Percentiles rank a stretch among this genome's conserved stretches.
These are phyloP conservation scores for Microcyclospora tardicrescens DNA, from an alignment of 2,329 filamentous ascomycete genomes.

Conservation along the genomic window DNA sequence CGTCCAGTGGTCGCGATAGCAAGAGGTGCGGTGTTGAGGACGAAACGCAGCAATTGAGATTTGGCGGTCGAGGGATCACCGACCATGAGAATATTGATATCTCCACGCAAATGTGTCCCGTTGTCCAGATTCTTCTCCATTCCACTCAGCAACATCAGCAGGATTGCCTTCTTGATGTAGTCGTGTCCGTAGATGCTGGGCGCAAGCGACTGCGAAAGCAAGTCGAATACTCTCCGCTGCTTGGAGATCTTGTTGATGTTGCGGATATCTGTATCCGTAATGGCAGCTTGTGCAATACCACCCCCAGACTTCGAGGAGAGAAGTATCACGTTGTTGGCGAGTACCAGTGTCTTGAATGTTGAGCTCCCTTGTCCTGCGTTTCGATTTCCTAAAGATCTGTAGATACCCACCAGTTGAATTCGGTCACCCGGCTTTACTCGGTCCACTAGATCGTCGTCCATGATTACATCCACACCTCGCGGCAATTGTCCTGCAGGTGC, in stretches of 20 bases:
- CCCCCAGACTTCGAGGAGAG: constrained; percentile 93
- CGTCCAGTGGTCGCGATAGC: constrained; percentile 95
- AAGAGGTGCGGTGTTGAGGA: constrained; percentile 88
- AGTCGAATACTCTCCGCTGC: constrained; percentile 82
- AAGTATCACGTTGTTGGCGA: constrained; percentile 90
- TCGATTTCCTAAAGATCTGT: constrained; percentile 83
- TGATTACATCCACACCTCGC: constrained; percentile 85
- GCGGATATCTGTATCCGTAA: constrained; percentile 92
- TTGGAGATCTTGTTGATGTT: constrained; percentile 98
- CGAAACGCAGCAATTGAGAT: constrained; percentile 93
- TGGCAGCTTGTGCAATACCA: constrained; percentile 77
- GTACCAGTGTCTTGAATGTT: constrained; percentile 83
- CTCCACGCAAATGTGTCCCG: constrained; percentile 90
- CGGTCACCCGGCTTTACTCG: constrained; percentile 89
- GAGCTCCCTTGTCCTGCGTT: constrained; percentile 84
- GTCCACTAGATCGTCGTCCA: constrained; percentile 94
- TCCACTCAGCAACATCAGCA: constrained; percentile 87
- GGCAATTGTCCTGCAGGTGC: constrained; percentile 92
- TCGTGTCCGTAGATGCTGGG: constrained; percentile 96
- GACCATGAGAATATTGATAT: constrained; percentile 99
- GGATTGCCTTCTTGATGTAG: constrained; percentile 93
- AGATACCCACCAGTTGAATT: constrained; percentile 94
- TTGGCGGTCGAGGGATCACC: constrained; percentile 97
- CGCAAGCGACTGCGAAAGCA: constrained; percentile 85
- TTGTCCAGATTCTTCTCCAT: constrained; percentile 99